Conservation (phyloP, 345 rosid species). For the Pugionium dolabratum region DNA sequence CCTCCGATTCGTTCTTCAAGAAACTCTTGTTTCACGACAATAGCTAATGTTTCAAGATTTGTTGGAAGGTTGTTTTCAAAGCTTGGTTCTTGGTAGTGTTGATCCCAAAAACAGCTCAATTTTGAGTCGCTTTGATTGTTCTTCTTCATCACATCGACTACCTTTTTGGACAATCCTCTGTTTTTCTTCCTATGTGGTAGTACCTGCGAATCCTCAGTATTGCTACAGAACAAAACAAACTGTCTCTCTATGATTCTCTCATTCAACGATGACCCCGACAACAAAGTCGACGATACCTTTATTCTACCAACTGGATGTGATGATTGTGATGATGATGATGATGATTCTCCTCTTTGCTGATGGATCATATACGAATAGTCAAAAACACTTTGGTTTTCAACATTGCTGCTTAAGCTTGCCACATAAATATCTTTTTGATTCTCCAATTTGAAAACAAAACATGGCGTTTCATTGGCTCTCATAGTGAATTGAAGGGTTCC, state of each 20-base stretch:
- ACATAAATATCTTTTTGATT: constrained; percentile 54
- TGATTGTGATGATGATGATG: constrained; percentile 8
- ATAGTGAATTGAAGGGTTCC: constrained; percentile 72
- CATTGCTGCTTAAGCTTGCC: constrained; percentile 51
- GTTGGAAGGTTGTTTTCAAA: constrained; percentile 49
- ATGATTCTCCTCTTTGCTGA: constrained; percentile 40
- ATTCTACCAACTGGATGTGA: constrained; percentile 63
- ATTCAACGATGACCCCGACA: constrained; percentile 39
- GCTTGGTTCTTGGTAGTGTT: constrained; percentile 41
- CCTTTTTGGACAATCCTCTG: constrained; percentile 60
- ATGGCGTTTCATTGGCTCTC: constrained; percentile 51
- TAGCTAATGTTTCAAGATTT: constrained; percentile 67
- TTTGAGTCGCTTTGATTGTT: constrained; percentile 48
- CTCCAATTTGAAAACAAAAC: constrained; percentile 65
- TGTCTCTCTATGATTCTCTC: constrained; percentile 56
- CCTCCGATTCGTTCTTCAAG: constrained; percentile 53
- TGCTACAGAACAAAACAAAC: constrained; percentile 59
- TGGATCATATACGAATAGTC: constrained; percentile 56
- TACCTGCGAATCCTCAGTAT: constrained; percentile 43
- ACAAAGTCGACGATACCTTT: constrained; percentile 54
- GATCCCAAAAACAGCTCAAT: constrained; percentile 51
- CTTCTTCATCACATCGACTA: constrained; percentile 46
- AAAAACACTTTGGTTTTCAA: constrained; percentile 36
- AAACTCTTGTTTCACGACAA: constrained; percentile 57
- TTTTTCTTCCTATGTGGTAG: constrained; percentile 40